Base-by-base conservation (phyloP, 768 basidiomycete species). In the Pleurotus djamor region DNA sequence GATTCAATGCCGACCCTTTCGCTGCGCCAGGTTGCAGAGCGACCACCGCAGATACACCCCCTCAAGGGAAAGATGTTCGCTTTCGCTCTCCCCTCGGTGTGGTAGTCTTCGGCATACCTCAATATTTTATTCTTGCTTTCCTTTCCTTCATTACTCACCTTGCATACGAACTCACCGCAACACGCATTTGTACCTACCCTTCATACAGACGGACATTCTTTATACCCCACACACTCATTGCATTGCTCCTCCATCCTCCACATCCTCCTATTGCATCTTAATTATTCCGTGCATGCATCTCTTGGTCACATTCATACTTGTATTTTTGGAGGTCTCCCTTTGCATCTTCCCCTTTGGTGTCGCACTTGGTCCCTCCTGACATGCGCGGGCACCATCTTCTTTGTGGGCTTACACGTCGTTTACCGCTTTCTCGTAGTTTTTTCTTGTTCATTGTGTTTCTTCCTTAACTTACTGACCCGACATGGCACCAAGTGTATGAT, bases 51-150 rank as follows among this genome's bases (percentile, higher is more conserved):
- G 1, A 63, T 72, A 16, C 76, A 83, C 57, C 79, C 80, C 0
- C 72, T 83, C 48, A 88, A 87, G 69, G 67, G 69, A 5, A 83
- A 85, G 68, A 86, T 86, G 79, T 89, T 86, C 47, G 85, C 87
- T 0, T 80, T 83, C 61, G 87, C 87, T 9, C 73, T 80, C 1
- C 84, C 85, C 0, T 76, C 86, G 1, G 75, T 77, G 16, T 89
- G 87, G 87, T 89, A 79, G 77, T 67, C 50, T 66, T 67, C 4
- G 38, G 38, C 10, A 41, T 41, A 2, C n/a, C 4, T 9, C n/a
- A 4, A 1, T 36, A 61, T 55, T 71, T 64, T 60, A 63, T 57
- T 58, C 61, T 54, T 59, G 65, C 63, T 68, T 64, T 52, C 59
- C 60, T 59, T 37, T 34, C 59, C 66, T 12, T 14, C 48, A 60